phyloP scores from a whole-genome alignment of 352 stramenopile genomes.

The Phytophthora pseudosyringae region DNA sequence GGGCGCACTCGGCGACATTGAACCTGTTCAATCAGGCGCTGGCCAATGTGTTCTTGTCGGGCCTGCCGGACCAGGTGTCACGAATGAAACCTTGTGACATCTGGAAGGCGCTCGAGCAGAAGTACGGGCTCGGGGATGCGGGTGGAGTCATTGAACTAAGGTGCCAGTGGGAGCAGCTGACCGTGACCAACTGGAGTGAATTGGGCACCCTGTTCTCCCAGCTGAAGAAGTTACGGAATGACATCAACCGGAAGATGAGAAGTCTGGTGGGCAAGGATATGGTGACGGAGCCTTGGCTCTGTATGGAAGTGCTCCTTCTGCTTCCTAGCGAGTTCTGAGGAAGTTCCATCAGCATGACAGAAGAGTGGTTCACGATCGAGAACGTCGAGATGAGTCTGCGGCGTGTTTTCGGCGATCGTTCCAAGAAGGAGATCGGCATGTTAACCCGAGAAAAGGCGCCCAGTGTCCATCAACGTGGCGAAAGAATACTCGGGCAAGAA shows the following conservation, averaged over 20 bases:
- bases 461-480: neutral
- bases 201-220: conserved; percentile 3
- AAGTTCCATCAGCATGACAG: conserved; percentile 7
- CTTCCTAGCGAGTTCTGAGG: conserved; percentile 19
- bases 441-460: neutral
- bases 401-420: conserved; percentile 9
- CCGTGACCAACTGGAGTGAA: conserved; percentile 1
- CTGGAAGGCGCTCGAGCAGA: neutral
- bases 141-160: too few relatives aligned
- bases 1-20: neutral
- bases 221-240: neutral
- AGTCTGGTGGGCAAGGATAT: neutral
- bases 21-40: too few relatives aligned
- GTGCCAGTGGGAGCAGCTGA: neutral
- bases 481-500: neutral
- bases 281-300: conserved; percentile 1
- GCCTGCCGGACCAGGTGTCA: too few relatives aligned
- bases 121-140: neutral
- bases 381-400: conserved; percentile 6
- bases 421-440: conserved; percentile 9
- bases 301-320: conserved; percentile 1
- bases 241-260: too few relatives aligned
- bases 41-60: too few relatives aligned
- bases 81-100: too few relatives aligned
- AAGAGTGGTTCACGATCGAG: conserved; percentile 4